Base-by-base conservation (phyloP, 176 grass and related monocot species). In the Aegilops speltoides region DNA sequence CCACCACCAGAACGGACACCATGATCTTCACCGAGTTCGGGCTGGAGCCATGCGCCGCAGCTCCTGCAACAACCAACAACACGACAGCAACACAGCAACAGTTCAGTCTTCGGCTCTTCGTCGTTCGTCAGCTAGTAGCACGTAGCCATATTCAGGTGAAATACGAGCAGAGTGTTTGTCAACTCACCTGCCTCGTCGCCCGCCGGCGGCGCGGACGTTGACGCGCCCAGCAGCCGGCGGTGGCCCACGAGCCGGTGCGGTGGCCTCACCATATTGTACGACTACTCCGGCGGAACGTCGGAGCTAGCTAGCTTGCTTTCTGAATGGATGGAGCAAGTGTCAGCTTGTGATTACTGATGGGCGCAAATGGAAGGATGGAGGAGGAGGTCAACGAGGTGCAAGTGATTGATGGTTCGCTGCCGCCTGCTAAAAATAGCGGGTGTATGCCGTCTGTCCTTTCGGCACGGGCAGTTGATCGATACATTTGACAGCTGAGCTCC, bases 1-100 rank as follows among this genome's bases (percentile, higher is more conserved):
- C 89, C 6, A 91, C 79, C 32, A 90, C 93, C 31, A 97, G 89
- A 14, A 97, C 71, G 17, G 93, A 88, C 81, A 95, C 87, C 90
- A 95, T 93, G 8, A 94, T 93, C 48, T 60, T 32, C 90, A 93
- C 90, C 19, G 64, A 84, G 17, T 86, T 52, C 6, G 83, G 67
- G 65, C 77, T 87, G 10, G 95, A 95, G 1, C 67, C 64, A 40
- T 68, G 69, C 36, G 78, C 84, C 4, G 37, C 57, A 10, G 31
- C 45, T 38, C 36, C 36, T 16, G 45, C 26, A 54, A 54, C 50
- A 54, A 54, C 16, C 50, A 50, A 54, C 50, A 54, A 54, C 50
- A 19, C 16, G 16, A 54, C 50, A 54, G 6, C 20, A 17, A 64
- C 3, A 23, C 59, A 11, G 59, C 62, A 28, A 64, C 62, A 64